A percentile compares a stretch with the other conserved stretches of the same genome.
Conservation (phyloP, 352 stramenopile species). For the Pythium sukuiense region DNA sequence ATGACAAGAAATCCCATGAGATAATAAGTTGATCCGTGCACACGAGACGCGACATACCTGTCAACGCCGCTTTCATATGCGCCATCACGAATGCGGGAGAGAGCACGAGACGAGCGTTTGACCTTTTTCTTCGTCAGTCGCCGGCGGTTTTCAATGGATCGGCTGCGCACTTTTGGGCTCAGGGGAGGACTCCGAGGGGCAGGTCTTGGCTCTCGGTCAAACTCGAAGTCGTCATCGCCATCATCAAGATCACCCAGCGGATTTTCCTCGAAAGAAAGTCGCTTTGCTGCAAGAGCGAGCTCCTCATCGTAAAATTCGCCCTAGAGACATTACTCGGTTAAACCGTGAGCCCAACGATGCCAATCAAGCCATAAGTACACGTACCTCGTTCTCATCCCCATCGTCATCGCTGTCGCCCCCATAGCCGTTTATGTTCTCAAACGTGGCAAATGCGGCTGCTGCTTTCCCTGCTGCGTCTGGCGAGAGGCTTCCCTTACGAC, state of each 20-base stretch:
- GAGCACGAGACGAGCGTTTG: slow-evolving; percentile 48
- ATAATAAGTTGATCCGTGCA: too few relatives aligned
- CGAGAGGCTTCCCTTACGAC: slow-evolving; percentile 64
- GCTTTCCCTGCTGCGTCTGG: slow-evolving; percentile 55
- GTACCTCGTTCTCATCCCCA: slow-evolving; percentile 81
- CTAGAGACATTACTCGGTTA: slow-evolving; percentile 25
- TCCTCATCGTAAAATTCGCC: slow-evolving; percentile 83
- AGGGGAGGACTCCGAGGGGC: slow-evolving; percentile 46
- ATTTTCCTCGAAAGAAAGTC: slow-evolving; percentile 80
- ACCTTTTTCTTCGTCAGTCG: slow-evolving; percentile 51
- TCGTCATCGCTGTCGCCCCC: slow-evolving; percentile 85
- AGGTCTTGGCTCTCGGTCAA: slow-evolving; percentile 68
- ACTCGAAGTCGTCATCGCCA: slow-evolving; percentile 88
- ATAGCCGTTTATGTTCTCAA: slow-evolving; percentile 51
- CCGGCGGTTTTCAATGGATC: slow-evolving; percentile 42
- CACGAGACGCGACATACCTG: slow-evolving; percentile 42
- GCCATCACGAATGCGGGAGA: slow-evolving; percentile 57
- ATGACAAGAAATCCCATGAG: not conserved
- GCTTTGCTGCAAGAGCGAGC: slow-evolving; percentile 50
- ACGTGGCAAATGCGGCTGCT: slow-evolving; percentile 48
- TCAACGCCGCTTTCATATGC: slow-evolving; percentile 77
- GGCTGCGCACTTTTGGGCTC: slow-evolving; percentile 59
- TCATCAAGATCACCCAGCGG: slow-evolving; percentile 74
- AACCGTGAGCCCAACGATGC: not conserved
- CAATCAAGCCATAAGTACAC: not conserved